Base-by-base conservation (phyloP, 2,329 filamentous ascomycete species). In the Aspergillaceae sp. region DNA sequence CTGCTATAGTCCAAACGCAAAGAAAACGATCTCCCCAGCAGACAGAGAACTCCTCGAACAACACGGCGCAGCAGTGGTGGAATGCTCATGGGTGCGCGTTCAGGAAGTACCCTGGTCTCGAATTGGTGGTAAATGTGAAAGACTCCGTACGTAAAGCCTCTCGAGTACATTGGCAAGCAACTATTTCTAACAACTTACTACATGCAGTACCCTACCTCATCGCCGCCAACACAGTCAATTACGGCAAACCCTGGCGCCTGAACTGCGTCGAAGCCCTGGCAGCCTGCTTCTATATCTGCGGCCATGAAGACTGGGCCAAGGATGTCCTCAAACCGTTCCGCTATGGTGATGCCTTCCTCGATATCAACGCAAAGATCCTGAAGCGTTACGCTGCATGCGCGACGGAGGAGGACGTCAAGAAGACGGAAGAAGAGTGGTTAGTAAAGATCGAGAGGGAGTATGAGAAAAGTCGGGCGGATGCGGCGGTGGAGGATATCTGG, bases 191-290 rank as follows among this genome's bases (percentile, higher is more conserved):
- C 35, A 8, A 35, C 26, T 10, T 5, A 34, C n/a, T 46, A 26
- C 43, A 40, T 40, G 29, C 19, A 71, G 72, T 98, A 47, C 92
- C 92, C 0, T 98, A 98, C 66, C 82, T 98, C 5, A 90, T 98
- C 42, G 92, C 92, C 4, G 92, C 92, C 41, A 98, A 98, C 65
- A 85, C 86, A 1, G 92, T 96, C 61, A 98, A 98, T 71, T 98
- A 98, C 69, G 92, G 92, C 50, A 87, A 87, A 61, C 92, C 92
- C 4, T 96, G 90, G 87, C 77, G 90, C 45, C 67, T 98, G 51
- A 98, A 98, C 67, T 98, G 92, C 59, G 92, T 89, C 29, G 92
- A 98, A 72, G 92, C 92, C 3, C 74, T 98, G 41, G 92, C 89
- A 0, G 91, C 92, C 3, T 87, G 87, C 26, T 98, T 94, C 62